These are phyloP conservation scores for Mortierella sp. DNA, from an alignment of 371 early-diverging fungal genomes.

Conservation along the genomic window DNA sequence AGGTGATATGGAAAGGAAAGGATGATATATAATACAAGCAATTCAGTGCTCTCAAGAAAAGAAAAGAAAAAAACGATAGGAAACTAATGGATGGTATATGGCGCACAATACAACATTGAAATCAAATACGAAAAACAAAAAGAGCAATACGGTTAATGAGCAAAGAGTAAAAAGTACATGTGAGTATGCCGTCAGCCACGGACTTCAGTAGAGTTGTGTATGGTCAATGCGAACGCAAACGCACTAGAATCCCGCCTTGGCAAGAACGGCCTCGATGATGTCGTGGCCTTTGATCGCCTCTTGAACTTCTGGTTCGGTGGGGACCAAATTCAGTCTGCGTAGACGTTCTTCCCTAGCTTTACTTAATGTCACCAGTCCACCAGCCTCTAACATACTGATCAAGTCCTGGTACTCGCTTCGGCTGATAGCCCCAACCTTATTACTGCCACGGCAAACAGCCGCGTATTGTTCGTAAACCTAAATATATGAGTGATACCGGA, in stretches of 20 bases:
- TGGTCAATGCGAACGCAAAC: not conserved
- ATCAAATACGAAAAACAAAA: not conserved
- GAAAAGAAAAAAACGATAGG: not conserved
- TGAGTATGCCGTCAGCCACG: not conserved
- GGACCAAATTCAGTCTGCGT: constrained; percentile 61
- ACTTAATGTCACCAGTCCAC: constrained; percentile 72
- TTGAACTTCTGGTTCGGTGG: constrained; percentile 61
- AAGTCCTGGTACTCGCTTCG: constrained; percentile 84
- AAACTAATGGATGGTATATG: not conserved
- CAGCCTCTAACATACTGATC: constrained; percentile 77
- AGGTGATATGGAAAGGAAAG: too few species aligned
- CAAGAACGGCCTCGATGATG: constrained; percentile 15
- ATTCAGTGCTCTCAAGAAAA: not conserved
- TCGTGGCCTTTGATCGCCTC: constrained; percentile 56
- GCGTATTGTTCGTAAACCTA: constrained; percentile 67
- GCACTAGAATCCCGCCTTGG: constrained; percentile 9
- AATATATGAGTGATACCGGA: not conserved
- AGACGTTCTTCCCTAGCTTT: constrained; percentile 63
- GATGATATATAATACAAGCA: not conserved
- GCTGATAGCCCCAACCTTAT: constrained; percentile 73
- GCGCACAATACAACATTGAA: not conserved
- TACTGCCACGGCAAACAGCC: constrained; percentile 60
- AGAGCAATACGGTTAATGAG: not conserved
- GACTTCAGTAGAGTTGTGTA: not conserved
- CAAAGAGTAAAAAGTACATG: not conserved